Evolutionary conservation across 2,329 filamentous ascomycete species (phyloP).

Genomic region (Fusarium sp.): DNA sequence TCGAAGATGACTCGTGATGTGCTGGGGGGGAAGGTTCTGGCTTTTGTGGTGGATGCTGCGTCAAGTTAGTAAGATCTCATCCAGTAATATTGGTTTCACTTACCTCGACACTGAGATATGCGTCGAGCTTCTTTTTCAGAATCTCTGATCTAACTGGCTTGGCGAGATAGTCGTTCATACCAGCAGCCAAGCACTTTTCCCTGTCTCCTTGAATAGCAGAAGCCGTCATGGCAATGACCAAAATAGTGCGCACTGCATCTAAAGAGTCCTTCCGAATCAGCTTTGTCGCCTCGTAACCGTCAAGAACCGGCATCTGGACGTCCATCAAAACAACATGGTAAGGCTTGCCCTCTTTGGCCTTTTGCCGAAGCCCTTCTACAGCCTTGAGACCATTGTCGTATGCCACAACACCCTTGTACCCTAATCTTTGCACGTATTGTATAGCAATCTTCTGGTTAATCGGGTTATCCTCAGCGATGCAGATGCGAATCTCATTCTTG

Average conservation of each 20-base stretch:
- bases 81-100: neutral
- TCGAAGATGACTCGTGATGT: conserved; percentile 2
- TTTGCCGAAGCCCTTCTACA: conserved; percentile 83
- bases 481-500: conserved; percentile 84
- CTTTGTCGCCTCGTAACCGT: conserved; percentile 92
- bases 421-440: conserved; percentile 87
- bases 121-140: conserved; percentile 82
- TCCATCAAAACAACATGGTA: conserved; percentile 97
- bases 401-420: conserved; percentile 84
- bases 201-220: conserved; percentile 93
- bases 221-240: conserved; percentile 98
- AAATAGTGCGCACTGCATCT: conserved; percentile 80
- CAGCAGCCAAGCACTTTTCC: conserved; percentile 93
- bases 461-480: conserved; percentile 93
- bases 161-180: conserved; percentile 97
- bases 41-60: conserved; percentile 27
- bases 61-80: conserved; percentile 19
- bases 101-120: conserved; percentile 61
- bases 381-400: conserved; percentile 92
- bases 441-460: conserved; percentile 97
- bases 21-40: conserved; percentile 13
- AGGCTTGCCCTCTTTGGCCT: conserved; percentile 76
- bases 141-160: conserved; percentile 94
- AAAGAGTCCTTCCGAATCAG: conserved; percentile 82
- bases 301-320: conserved; percentile 93